Conservation (phyloP, 1,139 yeast genomes). For the Taiozyma sp. region DNA sequence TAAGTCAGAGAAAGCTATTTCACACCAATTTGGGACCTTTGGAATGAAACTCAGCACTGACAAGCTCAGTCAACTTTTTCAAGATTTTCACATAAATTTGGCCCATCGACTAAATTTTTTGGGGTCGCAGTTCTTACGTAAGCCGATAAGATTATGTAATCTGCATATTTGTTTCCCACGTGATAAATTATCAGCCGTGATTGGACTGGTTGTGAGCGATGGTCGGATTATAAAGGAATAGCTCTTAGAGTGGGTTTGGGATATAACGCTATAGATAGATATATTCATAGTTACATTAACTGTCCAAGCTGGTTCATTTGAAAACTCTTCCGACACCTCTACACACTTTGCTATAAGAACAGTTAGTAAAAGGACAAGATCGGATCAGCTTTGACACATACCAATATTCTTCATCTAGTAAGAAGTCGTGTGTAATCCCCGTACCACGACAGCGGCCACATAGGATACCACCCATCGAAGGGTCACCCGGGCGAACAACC, state of each 20-base stretch:
- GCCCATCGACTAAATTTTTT: neutral
- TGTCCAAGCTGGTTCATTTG: constrained; percentile 1
- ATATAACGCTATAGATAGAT: neutral
- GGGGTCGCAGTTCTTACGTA: neutral
- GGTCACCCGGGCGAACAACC: constrained; percentile 72
- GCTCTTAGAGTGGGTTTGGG: no score
- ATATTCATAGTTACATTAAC: neutral
- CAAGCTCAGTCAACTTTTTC: neutral
- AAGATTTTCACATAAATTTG: neutral
- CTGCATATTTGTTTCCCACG: neutral
- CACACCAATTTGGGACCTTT: neutral
- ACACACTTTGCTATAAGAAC: constrained; percentile 42
- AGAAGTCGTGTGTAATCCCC: constrained; percentile 44
- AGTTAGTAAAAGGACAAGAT: neutral
- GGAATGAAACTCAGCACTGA: neutral
- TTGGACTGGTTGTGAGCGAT: neutral
- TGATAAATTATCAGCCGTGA: neutral
- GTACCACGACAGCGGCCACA: constrained; percentile 79
- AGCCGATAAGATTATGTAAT: neutral
- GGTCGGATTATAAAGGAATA: neutral
- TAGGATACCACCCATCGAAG: constrained; percentile 71
- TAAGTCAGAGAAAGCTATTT: neutral
- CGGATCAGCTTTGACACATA: neutral
- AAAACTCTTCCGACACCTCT: constrained; percentile 60
- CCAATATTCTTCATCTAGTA: constrained; percentile 3